These are phyloP conservation scores for Saprolegnia parasitica DNA, from an alignment of 352 stramenopile species.

Conservation along the genomic window DNA sequence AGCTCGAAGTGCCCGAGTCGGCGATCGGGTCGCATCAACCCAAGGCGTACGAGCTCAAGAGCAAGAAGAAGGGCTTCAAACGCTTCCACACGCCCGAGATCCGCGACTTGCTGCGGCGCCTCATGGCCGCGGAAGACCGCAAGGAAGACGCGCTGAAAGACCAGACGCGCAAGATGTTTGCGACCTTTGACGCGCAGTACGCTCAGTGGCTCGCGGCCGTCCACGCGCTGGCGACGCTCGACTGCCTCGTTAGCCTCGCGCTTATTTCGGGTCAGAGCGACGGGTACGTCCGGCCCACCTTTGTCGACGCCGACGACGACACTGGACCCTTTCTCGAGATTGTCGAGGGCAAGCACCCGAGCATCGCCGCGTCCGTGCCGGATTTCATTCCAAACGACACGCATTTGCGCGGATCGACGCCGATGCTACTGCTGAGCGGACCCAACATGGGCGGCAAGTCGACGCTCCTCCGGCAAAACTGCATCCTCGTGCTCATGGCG, in stretches of 20 bases:
- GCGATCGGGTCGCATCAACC: slow-evolving; percentile 76
- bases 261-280: slow-evolving; percentile 91
- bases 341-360: slow-evolving; percentile 92
- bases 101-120: slow-evolving; percentile 61
- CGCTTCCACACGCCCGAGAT: slow-evolving; percentile 89
- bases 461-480: slow-evolving; percentile 97
- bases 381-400: slow-evolving; percentile 99
- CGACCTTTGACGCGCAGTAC: slow-evolving; percentile 94
- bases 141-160: slow-evolving; percentile 83
- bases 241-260: slow-evolving; percentile 94
- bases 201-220: slow-evolving; percentile 92
- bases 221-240: slow-evolving; percentile 89
- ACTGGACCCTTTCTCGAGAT: slow-evolving; percentile 81
- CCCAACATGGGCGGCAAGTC: slow-evolving; percentile 99
- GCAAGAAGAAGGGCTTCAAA: slow-evolving; percentile 89
- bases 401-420: slow-evolving; percentile 66
- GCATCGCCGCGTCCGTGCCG: slow-evolving; percentile 67
- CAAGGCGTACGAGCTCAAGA: slow-evolving; percentile 94
- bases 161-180: slow-evolving; percentile 90
- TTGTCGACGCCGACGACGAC: slow-evolving; percentile 64
- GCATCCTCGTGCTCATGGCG: slow-evolving; percentile 95
- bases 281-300: slow-evolving; percentile 86
- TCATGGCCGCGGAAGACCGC: slow-evolving; percentile 72
- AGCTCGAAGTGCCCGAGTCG: slow-evolving; percentile 90
- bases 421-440: slow-evolving; percentile 93